Conservation (phyloP, 2,329 filamentous ascomycete genomes). For the Ciborinia camelliae region DNA sequence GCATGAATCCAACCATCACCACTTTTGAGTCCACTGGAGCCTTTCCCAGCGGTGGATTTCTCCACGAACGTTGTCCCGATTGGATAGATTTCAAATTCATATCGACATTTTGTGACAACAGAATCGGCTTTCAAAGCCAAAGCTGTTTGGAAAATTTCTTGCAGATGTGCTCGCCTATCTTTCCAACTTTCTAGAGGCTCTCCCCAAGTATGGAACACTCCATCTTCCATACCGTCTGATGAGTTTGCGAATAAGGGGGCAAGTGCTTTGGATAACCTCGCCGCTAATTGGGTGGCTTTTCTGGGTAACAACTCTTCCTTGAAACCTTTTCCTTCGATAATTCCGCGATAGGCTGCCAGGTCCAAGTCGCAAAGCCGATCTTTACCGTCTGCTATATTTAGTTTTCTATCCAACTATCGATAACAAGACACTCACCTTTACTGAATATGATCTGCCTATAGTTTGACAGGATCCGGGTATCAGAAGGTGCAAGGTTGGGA, state of each 20-base stretch:
- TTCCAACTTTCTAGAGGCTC: conserved; percentile 12
- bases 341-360: conserved; percentile 19
- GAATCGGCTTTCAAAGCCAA: conserved; percentile 22
- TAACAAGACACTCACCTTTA: conserved; percentile 10
- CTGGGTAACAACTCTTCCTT: conserved; percentile 11
- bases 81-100: conserved; percentile 22
- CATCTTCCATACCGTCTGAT: background rate
- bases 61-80: background rate
- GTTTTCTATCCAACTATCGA: too few species aligned
- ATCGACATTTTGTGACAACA: conserved; percentile 17
- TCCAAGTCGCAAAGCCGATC: conserved; percentile 19
- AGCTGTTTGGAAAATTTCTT: conserved; percentile 23
- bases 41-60: background rate
- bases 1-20: conserved; percentile 13
- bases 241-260: conserved; percentile 17
- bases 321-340: conserved; percentile 12
- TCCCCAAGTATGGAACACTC: conserved; percentile 19
- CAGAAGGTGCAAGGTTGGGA: conserved; percentile 13
- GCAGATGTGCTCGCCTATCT: conserved; percentile 19
- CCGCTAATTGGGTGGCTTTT: conserved; percentile 11
- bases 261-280: conserved; percentile 13
- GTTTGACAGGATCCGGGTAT: conserved; percentile 9
- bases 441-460: conserved; percentile 18
- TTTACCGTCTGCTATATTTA: conserved; percentile 17
- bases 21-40: background rate